Evolutionary conservation across 2,329 filamentous ascomycete species (phyloP).

Genomic region (Colletotrichum sublineola): DNA sequence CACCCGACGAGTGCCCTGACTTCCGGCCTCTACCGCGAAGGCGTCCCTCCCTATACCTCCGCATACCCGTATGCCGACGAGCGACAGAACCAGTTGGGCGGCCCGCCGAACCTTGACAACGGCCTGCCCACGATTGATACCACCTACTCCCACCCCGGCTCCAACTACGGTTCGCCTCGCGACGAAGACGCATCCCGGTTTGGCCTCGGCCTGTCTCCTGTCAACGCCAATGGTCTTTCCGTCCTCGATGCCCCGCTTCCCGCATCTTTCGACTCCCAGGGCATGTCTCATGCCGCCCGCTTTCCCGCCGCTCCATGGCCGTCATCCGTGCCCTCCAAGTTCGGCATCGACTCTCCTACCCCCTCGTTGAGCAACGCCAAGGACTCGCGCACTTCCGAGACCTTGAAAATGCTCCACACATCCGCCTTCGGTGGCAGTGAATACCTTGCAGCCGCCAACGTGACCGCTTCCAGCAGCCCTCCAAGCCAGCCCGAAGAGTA

Average conservation of each 20-base stretch:
- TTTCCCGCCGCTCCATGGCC: conserved; percentile 85
- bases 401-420: conserved; percentile 74
- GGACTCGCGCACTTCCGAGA: conserved; percentile 72
- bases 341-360: conserved; percentile 88
- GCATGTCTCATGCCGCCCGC: conserved; percentile 90
- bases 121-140: conserved; percentile 71
- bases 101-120: conserved; percentile 67
- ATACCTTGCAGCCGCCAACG: conserved; percentile 66
- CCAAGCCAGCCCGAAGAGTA: conserved; percentile 71
- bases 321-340: conserved; percentile 91
- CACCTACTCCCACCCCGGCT: conserved; percentile 67
- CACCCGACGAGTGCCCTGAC: conserved; percentile 80
- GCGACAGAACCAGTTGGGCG: conserved; percentile 59
- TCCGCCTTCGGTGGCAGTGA: conserved; percentile 77
- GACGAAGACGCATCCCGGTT: conserved; percentile 71
- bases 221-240: conserved; percentile 79
- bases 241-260: conserved; percentile 93
- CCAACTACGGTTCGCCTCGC: conserved; percentile 84
- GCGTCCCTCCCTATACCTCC: conserved; percentile 53
- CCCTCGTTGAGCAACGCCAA: conserved; percentile 76
- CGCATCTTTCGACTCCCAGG: conserved; percentile 95
- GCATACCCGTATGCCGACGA: conserved; percentile 58
- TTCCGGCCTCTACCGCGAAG: conserved; percentile 62
- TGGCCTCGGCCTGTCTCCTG: conserved; percentile 84
- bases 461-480: conserved; percentile 56